Evolutionary conservation across 192 early-diverging fungal species (phyloP).

Genomic region (Dispira simplex): DNA sequence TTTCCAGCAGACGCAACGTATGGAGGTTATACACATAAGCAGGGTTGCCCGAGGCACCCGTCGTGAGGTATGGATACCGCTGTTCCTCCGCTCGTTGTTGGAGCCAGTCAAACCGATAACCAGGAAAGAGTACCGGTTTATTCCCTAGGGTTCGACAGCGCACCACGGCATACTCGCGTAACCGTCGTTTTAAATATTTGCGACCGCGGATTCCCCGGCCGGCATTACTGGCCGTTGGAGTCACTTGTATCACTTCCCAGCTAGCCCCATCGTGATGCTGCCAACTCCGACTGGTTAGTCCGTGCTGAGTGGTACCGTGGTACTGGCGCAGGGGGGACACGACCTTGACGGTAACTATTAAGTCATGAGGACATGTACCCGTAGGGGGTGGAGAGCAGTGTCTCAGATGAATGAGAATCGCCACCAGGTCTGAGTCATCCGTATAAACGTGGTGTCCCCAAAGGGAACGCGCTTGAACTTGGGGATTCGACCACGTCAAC

Average conservation of each 20-base stretch:
- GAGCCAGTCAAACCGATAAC: constrained; percentile 1
- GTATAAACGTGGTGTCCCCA: constrained; percentile 4
- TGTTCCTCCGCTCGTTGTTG: neutral
- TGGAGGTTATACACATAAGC: neutral
- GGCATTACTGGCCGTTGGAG: neutral
- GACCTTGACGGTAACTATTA: constrained; percentile 48
- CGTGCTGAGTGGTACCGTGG: neutral
- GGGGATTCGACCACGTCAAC: neutral
- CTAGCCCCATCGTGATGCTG: constrained; percentile 2
- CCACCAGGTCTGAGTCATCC: constrained; percentile 12
- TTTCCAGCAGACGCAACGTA: neutral
- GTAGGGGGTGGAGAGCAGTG: neutral
- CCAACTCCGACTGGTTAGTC: neutral
- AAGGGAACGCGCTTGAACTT: neutral
- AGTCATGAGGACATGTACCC: constrained; percentile 17
- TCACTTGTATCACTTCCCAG: neutral
- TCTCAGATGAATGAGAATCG: neutral
- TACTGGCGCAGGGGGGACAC: constrained; percentile 22
- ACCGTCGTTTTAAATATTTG: neutral
- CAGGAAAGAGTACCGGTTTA: neutral
- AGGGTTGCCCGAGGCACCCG: neutral
- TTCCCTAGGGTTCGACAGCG: constrained; percentile 7
- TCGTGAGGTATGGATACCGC: neutral
- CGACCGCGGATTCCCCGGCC: neutral
- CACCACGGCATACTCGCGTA: constrained; percentile 2